phyloP scores from a whole-genome alignment of 768 basidiomycete genomes.

The Floccularia luteovirens region DNA sequence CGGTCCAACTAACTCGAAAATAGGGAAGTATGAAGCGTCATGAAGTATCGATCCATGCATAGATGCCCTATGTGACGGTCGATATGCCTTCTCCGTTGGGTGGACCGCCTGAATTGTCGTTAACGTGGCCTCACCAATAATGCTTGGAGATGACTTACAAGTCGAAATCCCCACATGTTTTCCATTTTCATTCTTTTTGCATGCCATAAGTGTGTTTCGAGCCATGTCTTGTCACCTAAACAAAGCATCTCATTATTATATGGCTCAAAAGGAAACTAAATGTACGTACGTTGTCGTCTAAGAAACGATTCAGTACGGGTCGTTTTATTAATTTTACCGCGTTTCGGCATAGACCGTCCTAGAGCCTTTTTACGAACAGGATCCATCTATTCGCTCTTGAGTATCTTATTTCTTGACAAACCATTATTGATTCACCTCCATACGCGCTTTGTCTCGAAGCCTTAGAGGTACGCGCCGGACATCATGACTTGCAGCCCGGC shows the following conservation, averaged over 20 bases:
- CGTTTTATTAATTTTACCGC: slow-evolving; percentile 53
- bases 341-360: slow-evolving; percentile 47
- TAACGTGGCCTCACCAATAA: neutral
- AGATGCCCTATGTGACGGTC: slow-evolving; percentile 87
- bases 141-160: slow-evolving; percentile 37
- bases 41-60: slow-evolving; percentile 81
- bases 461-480: slow-evolving; percentile 84
- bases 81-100: slow-evolving; percentile 88
- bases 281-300: slow-evolving; percentile 62
- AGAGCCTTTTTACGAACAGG: slow-evolving; percentile 26
- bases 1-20: slow-evolving; percentile 67
- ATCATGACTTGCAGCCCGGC: slow-evolving; percentile 93
- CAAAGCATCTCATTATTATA: neutral
- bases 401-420: neutral
- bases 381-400: slow-evolving; percentile 35
- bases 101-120: slow-evolving; percentile 53
- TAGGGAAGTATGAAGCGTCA: slow-evolving; percentile 80
- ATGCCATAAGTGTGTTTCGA: slow-evolving; percentile 97
- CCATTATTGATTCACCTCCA: slow-evolving; percentile 51
- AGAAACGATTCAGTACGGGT: slow-evolving; percentile 53
- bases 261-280: neutral
- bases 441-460: slow-evolving; percentile 71
- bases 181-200: slow-evolving; percentile 96
- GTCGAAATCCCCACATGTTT: slow-evolving; percentile 84
- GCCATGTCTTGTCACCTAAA: slow-evolving; percentile 81